Evolutionary conservation across 345 rosid species (phyloP).

Genomic region (Raphanus raphanistrum): DNA sequence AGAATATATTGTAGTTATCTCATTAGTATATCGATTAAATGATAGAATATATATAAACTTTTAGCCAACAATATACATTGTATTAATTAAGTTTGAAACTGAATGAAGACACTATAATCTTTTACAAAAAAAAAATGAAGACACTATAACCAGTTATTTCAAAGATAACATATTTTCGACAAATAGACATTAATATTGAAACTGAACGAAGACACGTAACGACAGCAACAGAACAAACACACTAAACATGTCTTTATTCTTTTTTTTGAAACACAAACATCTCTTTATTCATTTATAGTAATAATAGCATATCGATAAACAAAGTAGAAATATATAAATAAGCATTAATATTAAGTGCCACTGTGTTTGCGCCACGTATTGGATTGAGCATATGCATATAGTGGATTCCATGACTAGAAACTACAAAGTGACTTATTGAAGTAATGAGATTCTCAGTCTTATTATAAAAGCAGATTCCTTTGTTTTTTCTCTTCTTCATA

Average conservation of each 20-base stretch:
- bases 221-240: background rate
- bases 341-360: background rate
- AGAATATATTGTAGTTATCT: too few species aligned
- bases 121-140: too few species aligned
- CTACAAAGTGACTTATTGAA: constrained; percentile 20
- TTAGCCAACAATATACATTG: background rate
- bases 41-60: background rate
- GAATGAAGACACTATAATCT: background rate
- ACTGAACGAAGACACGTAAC: background rate
- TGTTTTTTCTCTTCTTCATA: background rate
- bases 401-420: constrained; percentile 31
- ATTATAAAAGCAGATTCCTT: constrained; percentile 30
- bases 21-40: background rate
- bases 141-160: background rate
- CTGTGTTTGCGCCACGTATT: constrained; percentile 28
- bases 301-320: background rate
- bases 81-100: background rate
- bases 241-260: constrained; percentile 1
- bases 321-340: background rate
- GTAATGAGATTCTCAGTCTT: constrained; percentile 18
- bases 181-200: background rate
- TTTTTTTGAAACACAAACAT: background rate
- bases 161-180: background rate
- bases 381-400: constrained; percentile 8
- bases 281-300: background rate